Evolutionary conservation across 169 alveolate genomes (phyloP), one percentile per base, ranked within the genome.

Genomic region (Fabrea salina): DNA sequence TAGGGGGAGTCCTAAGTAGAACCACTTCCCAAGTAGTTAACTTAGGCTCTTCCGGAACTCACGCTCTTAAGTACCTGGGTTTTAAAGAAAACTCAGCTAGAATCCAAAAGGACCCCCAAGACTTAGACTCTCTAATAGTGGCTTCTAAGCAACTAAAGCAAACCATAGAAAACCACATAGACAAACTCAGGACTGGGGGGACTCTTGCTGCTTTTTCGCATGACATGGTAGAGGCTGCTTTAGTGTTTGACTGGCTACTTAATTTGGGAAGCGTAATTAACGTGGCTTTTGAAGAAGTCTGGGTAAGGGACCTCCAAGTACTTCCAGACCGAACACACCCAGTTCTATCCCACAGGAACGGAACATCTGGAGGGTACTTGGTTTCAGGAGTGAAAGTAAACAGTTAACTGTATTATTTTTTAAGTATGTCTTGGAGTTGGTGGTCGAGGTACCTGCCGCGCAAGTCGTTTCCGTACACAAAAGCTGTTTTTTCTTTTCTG

Each of bases 291-390:
- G 91, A 87, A 56, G 95, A 90, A 59, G 74, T 89, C 0, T 87
- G 89, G 78, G 78, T 88, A 33, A 81, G 95, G 66, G 95, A 90
- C 74, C 83, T 84, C 66, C 89, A 90, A 79, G 90, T 90, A 51
- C 82, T 90, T 22, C 93, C 91, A 49, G 40, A 82, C 59, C 86
- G 95, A 70, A 90, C 95, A 25, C 95, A 90, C 79, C 95, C 95
- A 0, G 80, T 82, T 79, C 86, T 90, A 92, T 80, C 67, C 54
- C 49, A 16, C 1, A 61, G 74, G 50, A 22, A 13, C n/a, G 74
- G 74, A 1, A 32, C 74, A 33, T 16, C 37, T 5, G 74, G 53
- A 33, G 74, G 74, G 0, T 61, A 61, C 74, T 32, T 61, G 13
- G 74, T 61, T 27, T 61, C 74, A 1, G 74, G 74, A 1, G 25